Percentiles rank a stretch among this genome's conserved stretches.
phyloP scores from a whole-genome alignment of 805 yeast genomes.

The Starmerella vaccinii region DNA sequence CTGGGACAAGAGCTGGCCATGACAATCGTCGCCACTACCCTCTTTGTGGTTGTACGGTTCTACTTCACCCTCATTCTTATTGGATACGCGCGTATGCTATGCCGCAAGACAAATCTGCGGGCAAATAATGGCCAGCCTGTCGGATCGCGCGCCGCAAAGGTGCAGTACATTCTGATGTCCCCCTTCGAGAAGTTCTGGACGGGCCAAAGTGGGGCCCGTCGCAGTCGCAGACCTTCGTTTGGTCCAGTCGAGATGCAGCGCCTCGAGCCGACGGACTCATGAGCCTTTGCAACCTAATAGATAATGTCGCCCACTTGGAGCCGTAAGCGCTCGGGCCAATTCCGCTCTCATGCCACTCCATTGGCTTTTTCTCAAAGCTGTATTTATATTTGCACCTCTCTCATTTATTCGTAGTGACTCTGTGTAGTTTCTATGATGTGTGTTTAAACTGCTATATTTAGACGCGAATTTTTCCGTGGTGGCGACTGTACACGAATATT shows the following conservation, averaged over 20 bases:
- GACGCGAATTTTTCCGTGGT: too few relatives aligned
- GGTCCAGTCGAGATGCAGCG: conserved; percentile 22
- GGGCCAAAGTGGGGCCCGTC: conserved; percentile 20
- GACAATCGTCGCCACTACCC: conserved; percentile 42
- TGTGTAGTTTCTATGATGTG: too few relatives aligned
- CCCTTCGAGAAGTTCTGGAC: conserved; percentile 32
- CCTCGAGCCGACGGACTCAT: conserved; percentile 7
- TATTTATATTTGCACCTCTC: neutral
- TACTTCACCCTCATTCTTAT: conserved; percentile 48
- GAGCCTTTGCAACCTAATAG: neutral
- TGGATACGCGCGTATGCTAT: conserved; percentile 46
- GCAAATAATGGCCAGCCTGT: conserved; percentile 31
- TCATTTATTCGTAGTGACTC: neutral
- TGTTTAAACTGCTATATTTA: too few relatives aligned
- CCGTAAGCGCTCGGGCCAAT: too few relatives aligned
- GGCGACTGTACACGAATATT: too few relatives aligned
- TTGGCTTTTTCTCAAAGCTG: neutral
- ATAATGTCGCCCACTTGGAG: too few relatives aligned
- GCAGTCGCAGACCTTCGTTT: conserved; percentile 17
- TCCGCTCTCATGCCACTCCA: neutral
- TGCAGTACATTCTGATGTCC: conserved; percentile 27
- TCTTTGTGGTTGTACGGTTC: conserved; percentile 38
- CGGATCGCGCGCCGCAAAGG: conserved; percentile 27
- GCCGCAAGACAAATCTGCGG: conserved; percentile 35
- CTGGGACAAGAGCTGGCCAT: conserved; percentile 33